Base-by-base conservation (phyloP, 2,329 filamentous ascomycete species). In the Fusarium nelsonii region DNA sequence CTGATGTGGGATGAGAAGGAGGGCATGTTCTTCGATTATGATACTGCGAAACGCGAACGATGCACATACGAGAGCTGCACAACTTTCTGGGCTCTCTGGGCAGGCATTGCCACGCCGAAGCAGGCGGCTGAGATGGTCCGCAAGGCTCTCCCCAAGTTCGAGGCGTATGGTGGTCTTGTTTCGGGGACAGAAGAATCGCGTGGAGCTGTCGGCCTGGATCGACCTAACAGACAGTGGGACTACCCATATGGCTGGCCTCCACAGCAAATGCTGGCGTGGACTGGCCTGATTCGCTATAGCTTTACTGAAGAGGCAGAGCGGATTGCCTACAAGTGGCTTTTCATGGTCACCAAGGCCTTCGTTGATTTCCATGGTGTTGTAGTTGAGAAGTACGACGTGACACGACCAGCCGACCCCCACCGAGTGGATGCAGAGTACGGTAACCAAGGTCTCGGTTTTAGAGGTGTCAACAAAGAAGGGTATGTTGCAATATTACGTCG, bases 341-440 rank as follows among this genome's bases (percentile, higher is more conserved):
- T 94, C 79, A 98, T 98, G 95, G 94, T 97, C 75, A 97, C 93
- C 61, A 97, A 97, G 81, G 94, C 96, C 0, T 98, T 98, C 82
- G 94, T 97, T 64, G 95, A 99, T 79, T 98, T 95, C 84, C 98
- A 98, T 77, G 96, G 96, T 39, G 94, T 97, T 10, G 95, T 99
- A 3, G 96, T 98, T 8, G 96, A 99, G 81, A 99, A 99, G 83
- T 99, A 99, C 82, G 93, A 99, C 80, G 96, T 99, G 63, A 98
- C 95, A 20, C 85, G 93, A 58, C 90, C 92, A 7, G 89, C 94
- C 58, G 94, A 97, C 75, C 94, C 96, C 37, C 96, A 98, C 81
- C 91, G 92, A 66, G 96, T 98, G 14, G 93, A 97, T 79, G 96
- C 95, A 61, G 96, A 99, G 81, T 99, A 99, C 77, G 96, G 96